Evolutionary conservation across 1,284 basidiomycete genomes (phyloP).

Genomic region (Microbotryomycetes sp.): DNA sequence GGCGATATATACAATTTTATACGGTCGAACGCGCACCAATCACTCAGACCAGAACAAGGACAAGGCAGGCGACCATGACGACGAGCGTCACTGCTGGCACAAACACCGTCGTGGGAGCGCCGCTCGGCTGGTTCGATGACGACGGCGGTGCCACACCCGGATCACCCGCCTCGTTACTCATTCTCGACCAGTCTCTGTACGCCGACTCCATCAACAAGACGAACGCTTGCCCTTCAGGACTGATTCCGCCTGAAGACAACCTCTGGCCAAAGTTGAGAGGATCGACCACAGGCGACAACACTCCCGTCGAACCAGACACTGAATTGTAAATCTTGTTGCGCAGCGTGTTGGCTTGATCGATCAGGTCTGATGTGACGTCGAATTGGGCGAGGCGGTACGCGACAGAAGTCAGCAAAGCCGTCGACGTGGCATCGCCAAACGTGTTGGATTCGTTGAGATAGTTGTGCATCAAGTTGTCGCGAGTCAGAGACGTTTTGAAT

Average conservation of each 20-base stretch:
- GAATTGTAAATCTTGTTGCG: constrained; percentile 24
- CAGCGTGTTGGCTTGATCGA: constrained; percentile 40
- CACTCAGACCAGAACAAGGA: too few relatives aligned
- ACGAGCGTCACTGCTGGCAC: too few relatives aligned
- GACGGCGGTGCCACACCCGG: too few relatives aligned
- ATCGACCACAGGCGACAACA: constrained; percentile 63
- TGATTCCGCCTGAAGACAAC: constrained; percentile 44
- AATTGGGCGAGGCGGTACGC: constrained; percentile 63
- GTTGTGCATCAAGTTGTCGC: constrained; percentile 52
- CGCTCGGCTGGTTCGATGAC: too few relatives aligned
- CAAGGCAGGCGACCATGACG: too few relatives aligned
- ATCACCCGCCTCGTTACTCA: constrained; percentile 58
- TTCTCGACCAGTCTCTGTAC: constrained; percentile 42
- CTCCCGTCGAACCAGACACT: constrained; percentile 48
- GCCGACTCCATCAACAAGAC: constrained; percentile 61
- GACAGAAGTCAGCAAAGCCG: constrained; percentile 65
- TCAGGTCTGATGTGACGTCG: constrained; percentile 44
- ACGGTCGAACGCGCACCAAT: too few relatives aligned
- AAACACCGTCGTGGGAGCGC: too few relatives aligned
- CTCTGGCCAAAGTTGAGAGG: constrained; percentile 51
- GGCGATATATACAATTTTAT: too few relatives aligned
- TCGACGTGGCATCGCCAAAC: constrained; percentile 68
- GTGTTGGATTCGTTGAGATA: constrained; percentile 55
- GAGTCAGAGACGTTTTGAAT: constrained; percentile 1
- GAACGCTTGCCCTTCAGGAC: constrained; percentile 61